phyloP scores from a whole-genome alignment of 106 monocot species.

The Phalaenopsis equestris region DNA sequence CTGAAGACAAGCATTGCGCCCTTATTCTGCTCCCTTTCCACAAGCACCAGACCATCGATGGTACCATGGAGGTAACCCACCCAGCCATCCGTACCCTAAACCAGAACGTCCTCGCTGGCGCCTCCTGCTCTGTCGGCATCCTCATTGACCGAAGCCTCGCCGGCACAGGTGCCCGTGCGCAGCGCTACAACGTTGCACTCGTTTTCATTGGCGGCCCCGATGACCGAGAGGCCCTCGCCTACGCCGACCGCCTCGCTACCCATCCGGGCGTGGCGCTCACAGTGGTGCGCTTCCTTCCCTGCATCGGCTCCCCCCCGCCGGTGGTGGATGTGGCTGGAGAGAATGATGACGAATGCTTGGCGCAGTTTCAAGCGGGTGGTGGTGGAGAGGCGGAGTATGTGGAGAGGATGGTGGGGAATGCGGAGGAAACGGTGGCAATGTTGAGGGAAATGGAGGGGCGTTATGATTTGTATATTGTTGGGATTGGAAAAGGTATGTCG shows the following conservation, averaged over 20 bases:
- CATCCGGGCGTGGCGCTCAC: conserved; percentile 6
- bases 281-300: conserved; percentile 6
- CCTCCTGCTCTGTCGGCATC: conserved; percentile 24
- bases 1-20: conserved; percentile 23
- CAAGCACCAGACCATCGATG: conserved; percentile 16
- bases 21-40: conserved; percentile 23
- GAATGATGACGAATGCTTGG: conserved; percentile 26
- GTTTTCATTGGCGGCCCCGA: conserved; percentile 31
- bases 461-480: conserved; percentile 33
- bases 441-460: conserved; percentile 14
- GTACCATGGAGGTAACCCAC: conserved; percentile 12
- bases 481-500: conserved; percentile 9
- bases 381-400: conserved; percentile 11
- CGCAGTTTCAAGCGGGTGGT: conserved; percentile 16
- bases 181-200: neutral
- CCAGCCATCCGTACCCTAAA: conserved; percentile 12
- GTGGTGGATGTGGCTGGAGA: conserved; percentile 4
- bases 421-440: conserved; percentile 32
- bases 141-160: conserved; percentile 8
- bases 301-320: neutral
- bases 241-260: conserved; percentile 6
- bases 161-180: neutral
- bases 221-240: conserved; percentile 22
- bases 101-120: conserved; percentile 11
- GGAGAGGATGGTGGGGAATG: conserved; percentile 16